phyloP scores from a whole-genome alignment of 2,329 filamentous ascomycete species.

The Endoconidiophora laricicola region DNA sequence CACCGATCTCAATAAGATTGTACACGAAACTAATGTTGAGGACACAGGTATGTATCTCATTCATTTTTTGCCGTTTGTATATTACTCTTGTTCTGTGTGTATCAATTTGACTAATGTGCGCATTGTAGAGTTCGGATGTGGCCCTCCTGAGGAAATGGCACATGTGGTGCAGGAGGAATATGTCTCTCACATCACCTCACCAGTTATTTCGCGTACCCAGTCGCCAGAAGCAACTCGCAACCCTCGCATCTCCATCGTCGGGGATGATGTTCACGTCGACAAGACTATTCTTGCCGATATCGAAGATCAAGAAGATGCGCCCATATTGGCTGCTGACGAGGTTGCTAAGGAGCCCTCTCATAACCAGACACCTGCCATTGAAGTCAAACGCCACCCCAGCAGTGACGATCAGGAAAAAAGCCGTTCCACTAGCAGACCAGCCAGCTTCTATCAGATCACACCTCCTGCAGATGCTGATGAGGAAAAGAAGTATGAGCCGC shows the following conservation, averaged over 20 bases:
- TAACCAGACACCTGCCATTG: slow-evolving; percentile 67
- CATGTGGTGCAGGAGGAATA: slow-evolving; percentile 80
- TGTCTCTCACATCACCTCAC: slow-evolving; percentile 57
- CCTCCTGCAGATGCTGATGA: slow-evolving; percentile 78
- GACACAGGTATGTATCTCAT: slow-evolving; percentile 5
- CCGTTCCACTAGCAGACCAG: slow-evolving; percentile 46
- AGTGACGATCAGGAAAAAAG: slow-evolving; percentile 43
- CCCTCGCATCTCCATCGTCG: slow-evolving; percentile 20
- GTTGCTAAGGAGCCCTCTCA: slow-evolving; percentile 52
- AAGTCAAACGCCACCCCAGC: slow-evolving; percentile 44
- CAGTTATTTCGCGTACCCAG: slow-evolving; percentile 29
- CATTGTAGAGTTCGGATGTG: slow-evolving; percentile 20
- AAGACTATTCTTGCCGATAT: no score
- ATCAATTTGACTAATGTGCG: not conserved
- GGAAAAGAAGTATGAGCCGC: slow-evolving; percentile 83
- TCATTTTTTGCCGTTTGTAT: not conserved
- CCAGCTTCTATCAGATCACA: slow-evolving; percentile 39
- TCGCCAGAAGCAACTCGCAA: slow-evolving; percentile 12
- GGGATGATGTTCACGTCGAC: slow-evolving; percentile 61
- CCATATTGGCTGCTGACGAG: slow-evolving; percentile 82
- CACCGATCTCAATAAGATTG: slow-evolving; percentile 78
- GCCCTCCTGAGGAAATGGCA: slow-evolving; percentile 79
- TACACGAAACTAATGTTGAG: slow-evolving; percentile 42
- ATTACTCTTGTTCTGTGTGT: slow-evolving; percentile 12
- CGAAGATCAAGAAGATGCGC: slow-evolving; percentile 42